These are phyloP conservation scores for Gossypium gossypioides DNA, from an alignment of 441 rosid species.

Conservation along the genomic window DNA sequence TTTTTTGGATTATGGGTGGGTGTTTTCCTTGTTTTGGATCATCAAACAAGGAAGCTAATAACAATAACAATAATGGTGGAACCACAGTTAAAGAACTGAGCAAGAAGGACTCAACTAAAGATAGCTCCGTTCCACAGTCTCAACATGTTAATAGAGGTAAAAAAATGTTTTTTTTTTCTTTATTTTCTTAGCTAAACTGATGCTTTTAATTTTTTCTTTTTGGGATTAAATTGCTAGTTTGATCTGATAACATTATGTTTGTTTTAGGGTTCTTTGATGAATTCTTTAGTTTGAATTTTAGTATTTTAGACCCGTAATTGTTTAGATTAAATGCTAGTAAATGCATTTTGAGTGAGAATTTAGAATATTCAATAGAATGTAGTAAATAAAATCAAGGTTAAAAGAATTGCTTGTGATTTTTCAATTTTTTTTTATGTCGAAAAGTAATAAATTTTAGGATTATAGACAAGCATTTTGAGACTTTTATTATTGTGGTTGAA, in stretches of 20 bases:
- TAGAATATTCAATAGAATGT: conserved; percentile 1
- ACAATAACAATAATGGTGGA: conserved; percentile 16
- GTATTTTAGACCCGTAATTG: background rate
- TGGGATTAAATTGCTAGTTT: conserved; percentile 7
- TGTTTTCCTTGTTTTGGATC: conserved; percentile 97
- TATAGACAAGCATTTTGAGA: background rate
- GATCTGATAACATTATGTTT: background rate
- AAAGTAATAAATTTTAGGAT: background rate
- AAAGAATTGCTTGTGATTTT: background rate
- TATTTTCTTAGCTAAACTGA: background rate
- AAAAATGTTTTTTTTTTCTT: background rate
- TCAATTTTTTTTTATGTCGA: background rate
- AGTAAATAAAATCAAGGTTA: background rate
- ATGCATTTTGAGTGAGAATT: conserved; percentile 12
- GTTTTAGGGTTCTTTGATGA: background rate
- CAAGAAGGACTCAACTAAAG: conserved; percentile 72
- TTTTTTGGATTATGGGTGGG: conserved; percentile 60
- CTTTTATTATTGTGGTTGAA: background rate
- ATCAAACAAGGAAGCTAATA: conserved; percentile 46
- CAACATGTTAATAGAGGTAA: conserved; percentile 45
- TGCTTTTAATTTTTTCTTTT: background rate
- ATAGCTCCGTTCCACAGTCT: conserved; percentile 62
- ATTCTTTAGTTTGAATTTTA: background rate
- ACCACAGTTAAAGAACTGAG: conserved; percentile 46
- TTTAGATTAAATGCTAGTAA: background rate